phyloP scores from a whole-genome alignment of 169 alveolate genomes.

The Plasmodium cynomolgi region DNA sequence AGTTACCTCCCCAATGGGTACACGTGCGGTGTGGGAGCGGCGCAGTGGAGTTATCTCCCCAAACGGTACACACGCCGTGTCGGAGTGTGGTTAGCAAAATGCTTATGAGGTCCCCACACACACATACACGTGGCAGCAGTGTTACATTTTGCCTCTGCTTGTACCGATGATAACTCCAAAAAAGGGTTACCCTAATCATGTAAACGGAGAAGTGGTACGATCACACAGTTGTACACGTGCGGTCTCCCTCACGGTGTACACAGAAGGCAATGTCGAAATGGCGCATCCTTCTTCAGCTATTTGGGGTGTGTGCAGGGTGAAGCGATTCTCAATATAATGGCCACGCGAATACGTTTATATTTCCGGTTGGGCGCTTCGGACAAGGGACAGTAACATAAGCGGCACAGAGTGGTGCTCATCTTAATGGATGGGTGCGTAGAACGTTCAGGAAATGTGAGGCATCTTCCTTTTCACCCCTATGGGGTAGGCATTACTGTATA shows the following conservation, averaged over 20 bases:
- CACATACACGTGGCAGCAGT: background rate
- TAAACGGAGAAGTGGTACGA: background rate
- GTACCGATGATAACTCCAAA: background rate
- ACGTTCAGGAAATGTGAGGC: too few relatives aligned
- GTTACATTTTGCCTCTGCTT: background rate
- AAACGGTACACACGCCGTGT: background rate
- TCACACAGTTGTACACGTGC: background rate
- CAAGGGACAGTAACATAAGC: too few relatives aligned
- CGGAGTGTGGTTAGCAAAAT: background rate
- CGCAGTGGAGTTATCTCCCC: background rate
- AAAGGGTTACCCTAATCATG: background rate
- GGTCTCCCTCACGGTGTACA: background rate
- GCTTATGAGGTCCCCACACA: background rate
- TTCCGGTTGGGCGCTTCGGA: too few relatives aligned
- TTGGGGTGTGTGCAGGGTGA: background rate
- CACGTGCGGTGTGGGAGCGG: background rate
- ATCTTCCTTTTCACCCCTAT: too few relatives aligned
- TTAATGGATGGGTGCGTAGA: too few relatives aligned
- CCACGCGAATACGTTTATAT: too few relatives aligned
- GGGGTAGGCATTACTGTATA: too few relatives aligned
- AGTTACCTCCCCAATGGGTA: too few relatives aligned
- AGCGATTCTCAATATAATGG: background rate
- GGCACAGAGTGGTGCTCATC: too few relatives aligned
- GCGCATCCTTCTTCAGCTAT: background rate
- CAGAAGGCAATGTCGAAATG: background rate